Evolutionary conservation across 768 basidiomycete species (phyloP).

Genomic region (Agrocybe praecox): DNA sequence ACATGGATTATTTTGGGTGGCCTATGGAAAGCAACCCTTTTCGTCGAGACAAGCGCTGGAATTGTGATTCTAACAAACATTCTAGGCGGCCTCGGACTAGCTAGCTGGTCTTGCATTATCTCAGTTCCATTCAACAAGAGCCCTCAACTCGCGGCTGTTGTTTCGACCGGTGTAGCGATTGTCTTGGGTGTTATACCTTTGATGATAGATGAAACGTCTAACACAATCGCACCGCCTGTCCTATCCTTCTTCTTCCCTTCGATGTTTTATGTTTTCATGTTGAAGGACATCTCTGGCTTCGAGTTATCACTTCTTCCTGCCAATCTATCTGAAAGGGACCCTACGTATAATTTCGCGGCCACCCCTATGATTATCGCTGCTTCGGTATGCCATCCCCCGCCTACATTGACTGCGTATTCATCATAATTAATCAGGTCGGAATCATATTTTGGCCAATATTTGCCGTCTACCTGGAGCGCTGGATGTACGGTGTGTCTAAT

Average conservation of each 20-base stretch:
- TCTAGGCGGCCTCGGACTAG: slow-evolving; percentile 64
- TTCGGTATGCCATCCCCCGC: slow-evolving; percentile 44
- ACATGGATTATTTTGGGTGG: slow-evolving; percentile 74
- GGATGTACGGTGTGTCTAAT: slow-evolving; percentile 61
- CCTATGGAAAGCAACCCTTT: slow-evolving; percentile 68
- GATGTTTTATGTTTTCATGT: slow-evolving; percentile 77
- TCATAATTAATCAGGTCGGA: slow-evolving; percentile 55
- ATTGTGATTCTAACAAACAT: slow-evolving; percentile 66
- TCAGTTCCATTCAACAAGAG: slow-evolving; percentile 72
- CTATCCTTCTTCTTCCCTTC: slow-evolving; percentile 69
- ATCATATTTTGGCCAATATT: slow-evolving; percentile 76
- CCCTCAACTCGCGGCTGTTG: slow-evolving; percentile 70
- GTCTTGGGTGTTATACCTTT: slow-evolving; percentile 53
- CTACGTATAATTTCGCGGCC: slow-evolving; percentile 53
- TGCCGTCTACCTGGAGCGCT: slow-evolving; percentile 60
- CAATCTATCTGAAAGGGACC: slow-evolving; percentile 56
- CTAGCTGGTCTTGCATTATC: slow-evolving; percentile 73
- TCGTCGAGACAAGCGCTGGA: slow-evolving; percentile 57
- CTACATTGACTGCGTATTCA: background rate
- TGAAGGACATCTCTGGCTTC: slow-evolving; percentile 66
- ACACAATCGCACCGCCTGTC: slow-evolving; percentile 37
- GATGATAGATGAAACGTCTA: slow-evolving; percentile 52
- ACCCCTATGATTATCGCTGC: slow-evolving; percentile 65
- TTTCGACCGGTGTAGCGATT: slow-evolving; percentile 64
- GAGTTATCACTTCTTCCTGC: slow-evolving; percentile 59